These are phyloP conservation scores for Emergomyces pasteurianus DNA, from an alignment of 2,329 filamentous ascomycete species.

Conservation along the genomic window DNA sequence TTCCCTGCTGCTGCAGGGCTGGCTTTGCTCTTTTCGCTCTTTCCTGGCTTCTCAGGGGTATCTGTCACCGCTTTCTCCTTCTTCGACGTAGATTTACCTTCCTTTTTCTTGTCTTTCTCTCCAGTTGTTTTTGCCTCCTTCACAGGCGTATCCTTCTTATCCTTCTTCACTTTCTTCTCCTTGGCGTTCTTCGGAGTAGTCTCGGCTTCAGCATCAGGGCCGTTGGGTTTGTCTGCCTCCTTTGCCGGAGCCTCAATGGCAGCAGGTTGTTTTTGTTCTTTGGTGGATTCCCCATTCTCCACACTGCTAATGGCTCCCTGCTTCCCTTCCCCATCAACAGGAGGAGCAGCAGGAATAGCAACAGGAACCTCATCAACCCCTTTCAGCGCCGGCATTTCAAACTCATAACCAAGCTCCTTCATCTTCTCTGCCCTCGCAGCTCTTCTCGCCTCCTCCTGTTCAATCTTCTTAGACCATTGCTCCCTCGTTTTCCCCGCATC, in stretches of 20 bases:
- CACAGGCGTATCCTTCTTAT: slow-evolving; percentile 16
- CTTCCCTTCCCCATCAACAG: slow-evolving; percentile 14
- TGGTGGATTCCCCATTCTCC: slow-evolving; percentile 11
- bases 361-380: slow-evolving; percentile 42
- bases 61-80: background rate
- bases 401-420: slow-evolving; percentile 72
- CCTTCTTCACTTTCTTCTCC: slow-evolving; percentile 16
- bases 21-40: slow-evolving; percentile 8
- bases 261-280: slow-evolving; percentile 1
- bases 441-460: slow-evolving; percentile 60
- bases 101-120: background rate
- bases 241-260: slow-evolving; percentile 19
- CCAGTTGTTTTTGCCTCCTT: background rate
- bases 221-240: slow-evolving; percentile 11
- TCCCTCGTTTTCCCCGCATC: slow-evolving; percentile 61
- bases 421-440: slow-evolving; percentile 59
- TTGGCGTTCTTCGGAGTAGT: slow-evolving; percentile 26
- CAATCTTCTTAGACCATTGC: slow-evolving; percentile 65
- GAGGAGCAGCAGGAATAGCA: slow-evolving; percentile 35
- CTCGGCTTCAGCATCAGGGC: slow-evolving; percentile 14
- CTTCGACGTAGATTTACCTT: background rate
- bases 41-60: slow-evolving; percentile 4
- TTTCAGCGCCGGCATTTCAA: slow-evolving; percentile 62
- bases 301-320: slow-evolving; percentile 23
- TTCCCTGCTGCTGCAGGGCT: slow-evolving; percentile 6